phyloP scores from a whole-genome alignment of 2,329 filamentous ascomycete genomes.

The Blastomyces parvus region DNA sequence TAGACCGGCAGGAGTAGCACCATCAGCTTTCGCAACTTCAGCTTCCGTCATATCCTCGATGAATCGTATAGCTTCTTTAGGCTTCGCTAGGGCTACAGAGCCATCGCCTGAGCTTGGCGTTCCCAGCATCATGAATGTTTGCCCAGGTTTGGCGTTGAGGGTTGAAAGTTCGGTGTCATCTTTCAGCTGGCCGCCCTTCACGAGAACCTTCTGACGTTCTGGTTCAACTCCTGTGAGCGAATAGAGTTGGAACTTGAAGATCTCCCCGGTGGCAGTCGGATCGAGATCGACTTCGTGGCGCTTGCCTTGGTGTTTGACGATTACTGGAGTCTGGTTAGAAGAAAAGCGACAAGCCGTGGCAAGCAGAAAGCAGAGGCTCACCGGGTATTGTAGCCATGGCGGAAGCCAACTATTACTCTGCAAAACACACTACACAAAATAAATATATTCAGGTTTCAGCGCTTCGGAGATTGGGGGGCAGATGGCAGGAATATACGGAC shows the following conservation, averaged over 20 bases:
- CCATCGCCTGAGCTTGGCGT: conserved; percentile 61
- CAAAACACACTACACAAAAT: neutral
- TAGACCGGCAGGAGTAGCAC: conserved; percentile 77
- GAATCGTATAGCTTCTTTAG: conserved; percentile 76
- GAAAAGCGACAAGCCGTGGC: neutral
- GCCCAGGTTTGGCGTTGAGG: conserved; percentile 74
- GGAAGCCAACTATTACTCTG: conserved; percentile 13
- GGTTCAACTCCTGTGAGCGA: conserved; percentile 94
- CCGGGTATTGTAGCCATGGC: conserved; percentile 49
- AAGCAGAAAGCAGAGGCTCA: conserved; percentile 25
- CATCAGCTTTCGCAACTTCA: conserved; percentile 71
- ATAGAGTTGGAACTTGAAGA: conserved; percentile 91
- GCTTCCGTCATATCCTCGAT: conserved; percentile 97
- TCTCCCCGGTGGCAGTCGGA: conserved; percentile 71
- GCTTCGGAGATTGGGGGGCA: neutral
- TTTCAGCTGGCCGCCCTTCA: conserved; percentile 91
- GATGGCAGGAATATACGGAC: neutral
- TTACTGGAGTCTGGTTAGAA: conserved; percentile 46
- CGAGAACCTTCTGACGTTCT: conserved; percentile 87
- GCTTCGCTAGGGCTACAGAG: conserved; percentile 53
- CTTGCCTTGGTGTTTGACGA: conserved; percentile 92
- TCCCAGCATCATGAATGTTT: conserved; percentile 94
- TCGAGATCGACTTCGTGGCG: conserved; percentile 93
- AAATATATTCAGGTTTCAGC: conserved; percentile 5
- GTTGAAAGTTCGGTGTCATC: conserved; percentile 82